Conservation (phyloP, 2,329 filamentous ascomycete species). For the Aspergillus tamarii region DNA sequence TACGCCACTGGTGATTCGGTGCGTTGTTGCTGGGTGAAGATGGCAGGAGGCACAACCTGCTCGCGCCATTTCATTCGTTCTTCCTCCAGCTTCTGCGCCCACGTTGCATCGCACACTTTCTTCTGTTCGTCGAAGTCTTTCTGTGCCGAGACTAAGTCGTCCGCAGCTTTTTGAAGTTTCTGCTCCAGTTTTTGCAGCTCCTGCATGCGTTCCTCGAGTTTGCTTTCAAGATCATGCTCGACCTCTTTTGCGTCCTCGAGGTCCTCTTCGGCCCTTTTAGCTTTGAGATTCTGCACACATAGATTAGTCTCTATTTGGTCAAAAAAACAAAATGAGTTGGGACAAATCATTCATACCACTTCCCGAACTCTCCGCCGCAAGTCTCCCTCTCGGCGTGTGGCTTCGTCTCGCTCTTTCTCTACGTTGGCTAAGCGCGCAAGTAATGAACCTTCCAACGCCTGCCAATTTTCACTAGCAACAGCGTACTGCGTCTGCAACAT, state of each 20-base stretch:
- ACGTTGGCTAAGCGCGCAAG: slow-evolving; percentile 74
- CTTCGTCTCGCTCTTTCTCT: slow-evolving; percentile 90
- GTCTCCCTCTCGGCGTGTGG: slow-evolving; percentile 79
- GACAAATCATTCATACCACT: slow-evolving; percentile 59
- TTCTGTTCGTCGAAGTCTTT: slow-evolving; percentile 63
- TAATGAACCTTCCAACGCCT: slow-evolving; percentile 87
- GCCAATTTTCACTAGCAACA: slow-evolving; percentile 95
- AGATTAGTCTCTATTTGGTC: slow-evolving; percentile 11
- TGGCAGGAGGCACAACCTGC: slow-evolving; percentile 43
- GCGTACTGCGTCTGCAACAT: slow-evolving; percentile 94
- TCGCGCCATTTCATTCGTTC: slow-evolving; percentile 64
- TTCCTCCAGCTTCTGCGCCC: slow-evolving; percentile 64
- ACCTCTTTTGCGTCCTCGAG: slow-evolving; percentile 65
- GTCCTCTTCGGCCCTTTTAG: slow-evolving; percentile 77
- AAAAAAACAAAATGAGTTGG: background rate
- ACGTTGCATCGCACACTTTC: slow-evolving; percentile 59
- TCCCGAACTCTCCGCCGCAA: slow-evolving; percentile 89
- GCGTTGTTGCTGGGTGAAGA: slow-evolving; percentile 40
- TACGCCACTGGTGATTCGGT: slow-evolving; percentile 48
- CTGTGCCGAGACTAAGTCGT: slow-evolving; percentile 62
- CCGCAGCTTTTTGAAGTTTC: slow-evolving; percentile 55
- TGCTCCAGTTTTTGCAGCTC: slow-evolving; percentile 55
- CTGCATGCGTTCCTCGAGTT: slow-evolving; percentile 66
- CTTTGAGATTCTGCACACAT: slow-evolving; percentile 61
- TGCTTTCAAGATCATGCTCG: slow-evolving; percentile 51